phyloP scores from a whole-genome alignment of 164 flowering plant genomes.

The Buxus sempervirens region DNA sequence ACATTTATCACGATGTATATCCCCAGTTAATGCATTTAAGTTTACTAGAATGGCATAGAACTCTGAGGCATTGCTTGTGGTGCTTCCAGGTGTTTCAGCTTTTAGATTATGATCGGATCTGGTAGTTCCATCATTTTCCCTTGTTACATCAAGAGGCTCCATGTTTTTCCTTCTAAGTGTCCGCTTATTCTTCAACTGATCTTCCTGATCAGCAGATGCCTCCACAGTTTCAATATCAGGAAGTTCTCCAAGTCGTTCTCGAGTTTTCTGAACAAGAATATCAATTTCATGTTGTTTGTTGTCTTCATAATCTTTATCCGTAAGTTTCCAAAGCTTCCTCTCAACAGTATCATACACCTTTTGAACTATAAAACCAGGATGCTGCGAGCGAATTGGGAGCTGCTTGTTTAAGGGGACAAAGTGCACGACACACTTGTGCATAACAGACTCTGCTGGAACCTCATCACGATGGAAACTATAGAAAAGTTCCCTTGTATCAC shows the following conservation, averaged over 20 bases:
- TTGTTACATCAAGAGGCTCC: slow-evolving; percentile 70
- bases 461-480: slow-evolving; percentile 95
- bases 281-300: slow-evolving; percentile 82
- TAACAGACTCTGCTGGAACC: slow-evolving; percentile 94
- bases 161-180: slow-evolving; percentile 48
- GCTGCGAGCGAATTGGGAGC: slow-evolving; percentile 67
- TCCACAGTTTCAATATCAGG: slow-evolving; percentile 72
- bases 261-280: slow-evolving; percentile 84
- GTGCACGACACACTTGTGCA: slow-evolving; percentile 98
- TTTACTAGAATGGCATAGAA: slow-evolving; percentile 43
- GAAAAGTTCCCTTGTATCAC: slow-evolving; percentile 83
- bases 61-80: slow-evolving; percentile 46
- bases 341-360: slow-evolving; percentile 86
- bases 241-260: slow-evolving; percentile 65
- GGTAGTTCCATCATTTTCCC: slow-evolving; percentile 45
- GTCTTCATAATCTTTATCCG: slow-evolving; percentile 94
- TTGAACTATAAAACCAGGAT: slow-evolving; percentile 95
- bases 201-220: slow-evolving; percentile 44
- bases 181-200: slow-evolving; percentile 43
- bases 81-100: slow-evolving; percentile 79
- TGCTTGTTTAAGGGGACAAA: slow-evolving; percentile 86
- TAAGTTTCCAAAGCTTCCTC: slow-evolving; percentile 71
- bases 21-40: slow-evolving; percentile 65
- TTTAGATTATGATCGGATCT: slow-evolving; percentile 23
- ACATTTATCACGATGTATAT: slow-evolving; percentile 72